Evolutionary conservation across 2,329 filamentous ascomycete genomes (phyloP), one percentile per base, ranked within the genome.

Genomic region (Chalaropsis ovoidea): DNA sequence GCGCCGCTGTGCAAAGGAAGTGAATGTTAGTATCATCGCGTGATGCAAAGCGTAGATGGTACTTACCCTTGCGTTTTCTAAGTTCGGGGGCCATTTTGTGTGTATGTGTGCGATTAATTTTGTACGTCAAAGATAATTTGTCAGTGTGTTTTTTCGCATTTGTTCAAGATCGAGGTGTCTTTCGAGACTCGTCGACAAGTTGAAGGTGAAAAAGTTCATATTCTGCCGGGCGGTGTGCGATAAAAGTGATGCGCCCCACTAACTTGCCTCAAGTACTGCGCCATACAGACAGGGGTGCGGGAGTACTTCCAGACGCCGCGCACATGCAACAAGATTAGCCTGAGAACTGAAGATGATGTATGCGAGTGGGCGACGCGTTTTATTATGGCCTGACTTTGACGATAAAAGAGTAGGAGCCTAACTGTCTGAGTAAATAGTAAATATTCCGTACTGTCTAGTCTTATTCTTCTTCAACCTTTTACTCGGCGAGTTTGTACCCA

Each of bases 1-100:
- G 10, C 47, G 61, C 17, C n/a, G 42, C 66, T 65, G n/a, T 49
- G 42, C n/a, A 27, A 24, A 56, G 42, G 60, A n/a, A 54, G 45
- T 45, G 27, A 19, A 63, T 6, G n/a, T 65, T 52, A 65, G 52
- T 43, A 61, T 45, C 43, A 43, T 45, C 35, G 13, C 43, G 17
- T 24, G 49, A 61, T 58, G 39, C 39, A 61, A 15, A 42, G 17
- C 13, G 39, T 15, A 11, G 19, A 17, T 13, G 68, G 13, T 66
- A 67, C 70, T 71, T 73, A 73, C 72, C 71, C 69, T 77, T 76
- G 61, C 61, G 45, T 56, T 61, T 77, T 61, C 76, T 77, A 61
- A 79, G 72, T 73, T 78, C 76, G 69, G 76, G 77, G 43, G 78
- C 77, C 79, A 81, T 81, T 72, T 70, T 72, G 68, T 71, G 31